Percentiles rank a stretch among this genome's conserved stretches.
Evolutionary conservation across 2,329 filamentous ascomycete species (phyloP).

Genomic region (Aspergillus caelatus): DNA sequence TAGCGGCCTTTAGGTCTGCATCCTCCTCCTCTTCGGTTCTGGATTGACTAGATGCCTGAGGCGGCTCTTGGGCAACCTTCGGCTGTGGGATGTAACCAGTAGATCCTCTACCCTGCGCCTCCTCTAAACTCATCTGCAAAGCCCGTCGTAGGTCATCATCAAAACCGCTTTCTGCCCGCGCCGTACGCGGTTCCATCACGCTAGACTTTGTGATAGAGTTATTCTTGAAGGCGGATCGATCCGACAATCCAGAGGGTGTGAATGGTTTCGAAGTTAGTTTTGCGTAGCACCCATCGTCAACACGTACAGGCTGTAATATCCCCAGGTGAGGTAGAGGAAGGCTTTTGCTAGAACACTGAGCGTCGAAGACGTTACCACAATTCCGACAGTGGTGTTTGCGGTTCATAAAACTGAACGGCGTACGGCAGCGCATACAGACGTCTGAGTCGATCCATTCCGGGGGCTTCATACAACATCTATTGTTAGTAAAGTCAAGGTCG

Average conservation of each 20-base stretch:
- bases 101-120: conserved; percentile 74
- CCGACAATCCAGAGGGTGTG: conserved; percentile 43
- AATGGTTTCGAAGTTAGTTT: conserved; percentile 77
- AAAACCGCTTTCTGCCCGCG: conserved; percentile 84
- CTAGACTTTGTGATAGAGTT: conserved; percentile 65
- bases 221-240: conserved; percentile 47
- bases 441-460: conserved; percentile 98
- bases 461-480: conserved; percentile 58
- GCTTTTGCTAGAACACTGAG: conserved; percentile 87
- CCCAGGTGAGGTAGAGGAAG: conserved; percentile 89
- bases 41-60: conserved; percentile 47
- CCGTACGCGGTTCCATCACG: conserved; percentile 87
- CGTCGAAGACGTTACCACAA: conserved; percentile 96
- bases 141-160: conserved; percentile 94
- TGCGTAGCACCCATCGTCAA: conserved; percentile 93
- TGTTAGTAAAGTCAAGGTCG: neutral
- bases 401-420: conserved; percentile 95
- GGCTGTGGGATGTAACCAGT: conserved; percentile 72
- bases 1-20: conserved; percentile 88
- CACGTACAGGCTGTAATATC: conserved; percentile 85
- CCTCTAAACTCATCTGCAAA: conserved; percentile 94
- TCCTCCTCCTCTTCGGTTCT: conserved; percentile 77
- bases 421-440: conserved; percentile 97
- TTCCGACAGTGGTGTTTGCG: conserved; percentile 98
- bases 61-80: conserved; percentile 43